Evolutionary conservation across 1,139 yeast species (phyloP).

Genomic region (Kurtzmaniella quercitrusa): DNA sequence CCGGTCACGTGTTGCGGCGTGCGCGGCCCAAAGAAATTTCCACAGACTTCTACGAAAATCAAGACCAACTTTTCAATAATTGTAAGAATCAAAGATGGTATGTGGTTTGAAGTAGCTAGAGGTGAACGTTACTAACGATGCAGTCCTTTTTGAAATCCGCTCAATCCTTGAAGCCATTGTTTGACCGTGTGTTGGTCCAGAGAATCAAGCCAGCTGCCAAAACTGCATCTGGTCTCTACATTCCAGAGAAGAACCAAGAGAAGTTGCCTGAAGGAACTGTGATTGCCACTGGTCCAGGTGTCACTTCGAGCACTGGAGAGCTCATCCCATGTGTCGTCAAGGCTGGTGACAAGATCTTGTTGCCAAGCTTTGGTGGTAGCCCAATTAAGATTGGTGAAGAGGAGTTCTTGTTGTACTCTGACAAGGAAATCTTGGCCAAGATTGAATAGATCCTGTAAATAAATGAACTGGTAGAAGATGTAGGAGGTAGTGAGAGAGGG

Average conservation of each 20-base stretch:
- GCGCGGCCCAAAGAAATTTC: conserved; percentile 11
- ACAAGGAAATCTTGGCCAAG: conserved; percentile 91
- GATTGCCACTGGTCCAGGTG: conserved; percentile 82
- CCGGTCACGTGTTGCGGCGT: conserved; percentile 5
- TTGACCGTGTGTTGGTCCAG: conserved; percentile 94
- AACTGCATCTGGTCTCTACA: conserved; percentile 91
- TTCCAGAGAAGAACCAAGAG: conserved; percentile 95
- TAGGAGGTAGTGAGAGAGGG: neutral
- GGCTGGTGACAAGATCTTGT: conserved; percentile 89
- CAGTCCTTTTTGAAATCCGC: conserved; percentile 74
- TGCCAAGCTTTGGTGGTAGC: conserved; percentile 88
- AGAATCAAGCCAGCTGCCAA: conserved; percentile 87
- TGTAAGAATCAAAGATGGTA: conserved; percentile 13
- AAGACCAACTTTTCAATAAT: neutral
- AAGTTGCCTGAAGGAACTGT: conserved; percentile 83
- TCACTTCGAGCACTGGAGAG: conserved; percentile 60
- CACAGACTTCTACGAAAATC: conserved; percentile 8
- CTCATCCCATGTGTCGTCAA: conserved; percentile 67
- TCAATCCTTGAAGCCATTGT: conserved; percentile 82
- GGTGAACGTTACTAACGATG: conserved; percentile 14
- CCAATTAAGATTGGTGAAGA: conserved; percentile 82
- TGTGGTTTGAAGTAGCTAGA: conserved; percentile 6
- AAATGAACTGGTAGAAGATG: neutral
- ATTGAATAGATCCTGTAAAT: conserved; percentile 36
- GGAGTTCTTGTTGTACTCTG: conserved; percentile 76